Evolutionary conservation across 306 rosid species (phyloP), one percentile per base, ranked within the genome.

Genomic region (Dalbergia oliveri): DNA sequence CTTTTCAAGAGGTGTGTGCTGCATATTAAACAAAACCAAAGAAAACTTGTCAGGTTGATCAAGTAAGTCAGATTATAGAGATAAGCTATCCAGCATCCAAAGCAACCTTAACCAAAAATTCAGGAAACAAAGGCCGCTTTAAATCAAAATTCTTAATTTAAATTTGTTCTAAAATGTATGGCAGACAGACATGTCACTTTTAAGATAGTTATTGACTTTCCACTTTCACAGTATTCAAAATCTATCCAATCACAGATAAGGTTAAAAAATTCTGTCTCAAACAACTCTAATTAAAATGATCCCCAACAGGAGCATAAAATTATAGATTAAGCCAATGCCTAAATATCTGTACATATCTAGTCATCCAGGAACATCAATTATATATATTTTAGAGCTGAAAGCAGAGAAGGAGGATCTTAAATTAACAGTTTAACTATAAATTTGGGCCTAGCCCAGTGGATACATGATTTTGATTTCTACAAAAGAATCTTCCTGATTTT

Each of bases 1-100:
- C 88, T 85, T 90, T 70, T 93, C 97, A 76, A 93, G 92, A 64
- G 97, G 96, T 15, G 93, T 91, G 64, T 91, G 83, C 99, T 95
- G 94, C 79, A 77, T 23, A 62, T 84, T 21, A 79, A 72, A 74
- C 16, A 79, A 78, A 75, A 11, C 35, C 58, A 75, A 72, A 11
- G 12, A 77, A 69, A 78, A 62, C 53, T 61, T 65, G 54, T 66
- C 3, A 73, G 1, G 59, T 49, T 34, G 43, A 33, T 76, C 9
- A n/a, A 44, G 63, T 43, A 59, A 19, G 77, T 2, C 14, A 75
- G 37, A 23, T 58, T n/a, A 45, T 45, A 37, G 59, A 72, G 37
- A 65, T 26, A 19, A 45, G 67, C 33, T 15, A 26, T 49, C 11
- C 7, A 45, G 56, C 31, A 79, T 43, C 62, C 76, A 68, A 60